These are phyloP conservation scores for Eucalyptus shirleyi DNA, from an alignment of 345 rosid species.

Conservation along the genomic window DNA sequence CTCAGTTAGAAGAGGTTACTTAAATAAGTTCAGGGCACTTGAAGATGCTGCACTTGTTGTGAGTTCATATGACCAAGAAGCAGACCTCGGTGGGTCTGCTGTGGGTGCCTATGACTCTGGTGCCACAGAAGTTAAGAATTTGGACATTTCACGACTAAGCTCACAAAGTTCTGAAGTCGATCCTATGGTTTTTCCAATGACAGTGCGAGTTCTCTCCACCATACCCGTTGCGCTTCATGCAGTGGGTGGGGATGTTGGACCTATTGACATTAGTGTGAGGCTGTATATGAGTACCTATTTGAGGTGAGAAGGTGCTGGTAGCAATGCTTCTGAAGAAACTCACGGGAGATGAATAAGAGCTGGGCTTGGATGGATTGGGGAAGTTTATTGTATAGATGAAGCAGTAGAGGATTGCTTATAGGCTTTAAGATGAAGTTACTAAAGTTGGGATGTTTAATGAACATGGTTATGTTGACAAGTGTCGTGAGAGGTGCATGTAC, in stretches of 20 bases:
- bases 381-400: not conserved
- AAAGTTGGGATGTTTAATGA: not conserved
- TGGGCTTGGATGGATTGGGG: not conserved
- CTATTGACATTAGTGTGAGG: slow-evolving; percentile 59
- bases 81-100: not conserved
- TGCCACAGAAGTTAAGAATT: not conserved
- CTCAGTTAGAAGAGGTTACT: slow-evolving; percentile 24
- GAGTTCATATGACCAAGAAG: slow-evolving; percentile 32
- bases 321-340: not conserved
- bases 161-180: slow-evolving; percentile 7
- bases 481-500: slow-evolving; percentile 17
- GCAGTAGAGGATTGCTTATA: not conserved
- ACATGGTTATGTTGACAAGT: not conserved
- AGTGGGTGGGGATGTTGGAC: slow-evolving; percentile 73
- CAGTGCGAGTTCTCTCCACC: slow-evolving; percentile 51
- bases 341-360: not conserved
- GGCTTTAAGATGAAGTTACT: not conserved
- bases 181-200: slow-evolving; percentile 65
- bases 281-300: slow-evolving; percentile 70
- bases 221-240: slow-evolving; percentile 80
- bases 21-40: slow-evolving; percentile 26
- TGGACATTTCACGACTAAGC: not conserved
- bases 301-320: not conserved
- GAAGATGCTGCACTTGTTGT: slow-evolving; percentile 42
- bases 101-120: not conserved